Conservation (phyloP, 2,329 filamentous ascomycete genomes). For the Botrytis pseudocinerea region DNA sequence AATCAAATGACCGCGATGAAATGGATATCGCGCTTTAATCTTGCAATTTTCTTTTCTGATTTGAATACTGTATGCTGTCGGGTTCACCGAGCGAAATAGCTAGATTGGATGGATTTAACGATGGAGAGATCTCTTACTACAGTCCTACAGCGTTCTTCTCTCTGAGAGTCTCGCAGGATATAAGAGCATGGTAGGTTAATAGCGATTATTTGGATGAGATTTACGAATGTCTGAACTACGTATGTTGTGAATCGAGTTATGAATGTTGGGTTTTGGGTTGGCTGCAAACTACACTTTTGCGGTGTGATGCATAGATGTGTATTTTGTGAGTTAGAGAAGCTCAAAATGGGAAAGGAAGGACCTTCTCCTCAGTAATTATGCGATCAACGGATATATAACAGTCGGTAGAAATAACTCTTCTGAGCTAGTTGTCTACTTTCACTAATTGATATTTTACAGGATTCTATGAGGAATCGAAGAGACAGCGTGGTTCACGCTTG, state of each 20-base stretch:
- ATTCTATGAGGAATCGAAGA: too few relatives aligned
- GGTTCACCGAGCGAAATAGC: too few relatives aligned
- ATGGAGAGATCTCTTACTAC: not conserved
- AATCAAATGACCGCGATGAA: not conserved
- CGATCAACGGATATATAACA: not conserved
- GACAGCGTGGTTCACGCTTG: not conserved
- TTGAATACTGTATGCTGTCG: not conserved
- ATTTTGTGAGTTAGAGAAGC: not conserved
- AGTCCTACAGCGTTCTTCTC: not conserved
- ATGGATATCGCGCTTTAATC: not conserved
- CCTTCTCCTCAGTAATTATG: too few relatives aligned
- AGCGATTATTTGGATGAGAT: too few relatives aligned
- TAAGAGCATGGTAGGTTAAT: too few relatives aligned
- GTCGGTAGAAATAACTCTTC: not conserved
- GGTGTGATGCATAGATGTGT: too few relatives aligned
- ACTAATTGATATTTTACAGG: not conserved
- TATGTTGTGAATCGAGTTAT: too few relatives aligned
- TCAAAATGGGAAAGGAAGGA: not conserved
- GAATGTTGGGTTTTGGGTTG: too few relatives aligned
- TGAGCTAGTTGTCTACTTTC: not conserved
- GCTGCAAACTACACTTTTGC: too few relatives aligned
- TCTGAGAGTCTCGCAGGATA: not conserved
- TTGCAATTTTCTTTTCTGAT: not conserved
- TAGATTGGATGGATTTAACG: not conserved
- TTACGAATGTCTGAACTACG: rapidly evolving